Percentiles rank a stretch among this genome's conserved stretches.
Evolutionary conservation across 2,329 filamentous ascomycete genomes (phyloP).

Genomic region (Cordyceps farinosa): DNA sequence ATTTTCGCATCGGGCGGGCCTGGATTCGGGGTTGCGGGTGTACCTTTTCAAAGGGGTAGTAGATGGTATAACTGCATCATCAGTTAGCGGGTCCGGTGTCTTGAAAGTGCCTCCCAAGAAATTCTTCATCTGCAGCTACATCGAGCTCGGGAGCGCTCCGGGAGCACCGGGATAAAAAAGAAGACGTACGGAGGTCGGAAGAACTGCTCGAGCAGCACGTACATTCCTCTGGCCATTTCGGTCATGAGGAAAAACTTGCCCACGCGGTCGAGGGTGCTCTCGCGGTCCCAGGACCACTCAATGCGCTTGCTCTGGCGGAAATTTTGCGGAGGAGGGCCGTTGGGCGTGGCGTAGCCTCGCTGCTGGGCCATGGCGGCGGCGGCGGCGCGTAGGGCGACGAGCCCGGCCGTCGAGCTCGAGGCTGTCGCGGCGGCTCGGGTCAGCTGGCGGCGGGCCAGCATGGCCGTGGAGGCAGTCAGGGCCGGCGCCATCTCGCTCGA

Average conservation of each 20-base stretch:
- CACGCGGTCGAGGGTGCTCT: slow-evolving; percentile 74
- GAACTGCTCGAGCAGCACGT: slow-evolving; percentile 94
- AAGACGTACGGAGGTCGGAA: slow-evolving; percentile 89
- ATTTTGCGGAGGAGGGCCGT: slow-evolving; percentile 71
- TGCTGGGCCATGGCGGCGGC: slow-evolving; percentile 24
- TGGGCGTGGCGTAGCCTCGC: slow-evolving; percentile 61
- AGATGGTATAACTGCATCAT: slow-evolving; percentile 83
- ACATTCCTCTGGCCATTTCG: slow-evolving; percentile 98
- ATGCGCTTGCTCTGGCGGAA: slow-evolving; percentile 74
- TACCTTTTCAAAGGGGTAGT: slow-evolving; percentile 96
- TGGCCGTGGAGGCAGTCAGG: slow-evolving; percentile 30
- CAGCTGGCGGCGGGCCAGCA: slow-evolving; percentile 37
- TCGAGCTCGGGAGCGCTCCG: background rate
- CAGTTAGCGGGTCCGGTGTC: slow-evolving; percentile 9
- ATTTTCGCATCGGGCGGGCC: background rate
- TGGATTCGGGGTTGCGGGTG: slow-evolving; percentile 11
- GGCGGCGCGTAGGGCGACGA: slow-evolving; percentile 23
- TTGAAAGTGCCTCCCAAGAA: background rate
- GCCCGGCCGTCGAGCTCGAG: slow-evolving; percentile 19
- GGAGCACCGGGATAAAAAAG: background rate
- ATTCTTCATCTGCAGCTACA: background rate
- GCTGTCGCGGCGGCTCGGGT: slow-evolving; percentile 23
- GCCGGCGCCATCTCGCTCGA: slow-evolving; percentile 31
- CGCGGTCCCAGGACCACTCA: slow-evolving; percentile 76
- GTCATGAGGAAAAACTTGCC: slow-evolving; percentile 94